Evolutionary conservation across 2,329 filamentous ascomycete species (phyloP), one percentile per base, ranked within the genome.

Genomic region (Phaeoacremonium minimum): DNA sequence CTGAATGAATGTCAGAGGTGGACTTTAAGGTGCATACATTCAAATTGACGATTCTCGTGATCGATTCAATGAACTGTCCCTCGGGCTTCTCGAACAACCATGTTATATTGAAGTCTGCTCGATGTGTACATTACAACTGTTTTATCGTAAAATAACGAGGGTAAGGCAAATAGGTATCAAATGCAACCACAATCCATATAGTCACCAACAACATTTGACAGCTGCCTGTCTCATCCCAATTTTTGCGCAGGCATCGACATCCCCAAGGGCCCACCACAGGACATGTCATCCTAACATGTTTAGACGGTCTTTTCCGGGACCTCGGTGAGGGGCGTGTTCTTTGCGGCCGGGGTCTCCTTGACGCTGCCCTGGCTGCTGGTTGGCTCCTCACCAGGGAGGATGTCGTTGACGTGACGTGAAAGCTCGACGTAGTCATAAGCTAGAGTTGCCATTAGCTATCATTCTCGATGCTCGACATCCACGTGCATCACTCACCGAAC

Each of bases 351-450:
- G 13, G 26, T 7, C 11, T 35, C 39, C 36, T 43, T 48, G 16
- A 51, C 40, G 30, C 48, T 51, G 18, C 40, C 46, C 5, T 35
- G 43, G 37, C 43, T 47, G 39, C 43, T 46, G 5, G 9, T 18
- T 9, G 17, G 14, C 15, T 36, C 44, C 5, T 39, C 39, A 13
- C 33, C 28, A 7, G 39, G 36, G 4, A 47, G 30, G n/a, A 47
- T 43, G 26, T 64, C 70, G 41, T 59, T 64, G 37, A 89, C 77
- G 49, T 90, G 83, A 37, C 75, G 69, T 28, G 68, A 69, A 32
- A 79, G 55, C 74, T 89, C 85, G 49, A 89, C 85, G 58, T 89
- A 89, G 58, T 89, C 85, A 67, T 88, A 89, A 18, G 85, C 22
- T 26, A n/a, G 9, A 26, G 22, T 9, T n/a, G n/a, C n/a, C n/a